Base-by-base conservation (phyloP, 768 basidiomycete genomes). In the Lentinula lateritia region DNA sequence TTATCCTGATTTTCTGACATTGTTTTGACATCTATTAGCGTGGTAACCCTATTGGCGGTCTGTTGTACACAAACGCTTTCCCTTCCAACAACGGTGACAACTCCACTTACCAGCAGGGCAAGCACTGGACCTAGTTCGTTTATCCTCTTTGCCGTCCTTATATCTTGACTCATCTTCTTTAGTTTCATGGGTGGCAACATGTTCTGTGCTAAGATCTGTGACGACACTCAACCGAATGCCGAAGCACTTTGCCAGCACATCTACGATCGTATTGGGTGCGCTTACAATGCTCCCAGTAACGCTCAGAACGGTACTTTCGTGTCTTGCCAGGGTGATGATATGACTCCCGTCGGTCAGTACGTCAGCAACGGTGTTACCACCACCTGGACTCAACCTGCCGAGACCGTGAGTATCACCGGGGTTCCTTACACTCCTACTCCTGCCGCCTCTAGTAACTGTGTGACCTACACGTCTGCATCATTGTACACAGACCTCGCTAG, bases 191-290 rank as follows among this genome's bases (percentile, higher is more conserved):
- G 85, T 52, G 74, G 72, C 34, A 65, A 67, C 63, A 42, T 42
- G 18, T 81, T 83, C 72, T 87, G 84, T 69, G 61, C 81, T 56
- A 87, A 87, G 69, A 64, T 77, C 2, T 88, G 87, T 73, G 79
- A 85, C 65, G 78, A 78, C 6, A 63, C 68, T 0, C 77, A 75
- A 18, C 65, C 74, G 20, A 77, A 80, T 64, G 70, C 77, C 0
- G 69, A 67, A 9, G 71, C 67, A 16, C 73, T 72, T 58, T 87
- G 69, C 63, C 54, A 68, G 38, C 63, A 68, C 66, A 64, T 70
- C 62, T 83, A 78, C 52, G 84, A 86, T 67, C 79, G 81, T 50
- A 77, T 86, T 41, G 86, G 86, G 6, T 80, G 82, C 58, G 61
- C 52, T 0, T 85, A 80, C 74, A 87, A 86, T 64, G 83, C 77